Base-by-base conservation (phyloP, 2,329 filamentous ascomycete genomes). In the Fusarium irregulare region DNA sequence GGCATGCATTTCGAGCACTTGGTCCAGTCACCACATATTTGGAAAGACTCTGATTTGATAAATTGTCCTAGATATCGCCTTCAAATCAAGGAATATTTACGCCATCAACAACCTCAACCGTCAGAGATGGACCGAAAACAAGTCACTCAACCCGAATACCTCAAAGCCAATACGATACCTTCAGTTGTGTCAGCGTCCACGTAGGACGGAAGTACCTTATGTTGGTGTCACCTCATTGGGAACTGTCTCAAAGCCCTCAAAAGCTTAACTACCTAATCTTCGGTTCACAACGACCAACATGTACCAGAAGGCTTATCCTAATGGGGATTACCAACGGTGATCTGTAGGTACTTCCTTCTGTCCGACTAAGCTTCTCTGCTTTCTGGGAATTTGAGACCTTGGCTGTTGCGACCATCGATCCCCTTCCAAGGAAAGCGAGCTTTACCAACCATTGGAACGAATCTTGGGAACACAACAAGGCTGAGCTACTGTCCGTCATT, bases 201-300 rank as follows among this genome's bases (percentile, higher is more conserved):
- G 48, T 21, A 57, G 55, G 6, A 73, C 61, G 46, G 60, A 60
- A 14, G 45, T 66, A 16, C 62, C 61, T 14, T 60, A 27, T 41
- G 56, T 45, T 32, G 53, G 37, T 72, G 66, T 12, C 50, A 74
- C 59, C 55, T 69, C 9, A 42, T 69, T 45, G 67, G 51, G 60
- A 55, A 23, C 55, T 66, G n/a, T 74, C 70, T 57, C 59, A 61
- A 23, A 74, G 62, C 46, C 60, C 65, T 48, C 66, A 64, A 74
- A 49, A 71, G 71, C 68, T 20, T 50, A 32, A 45, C 20, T 21
- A 18, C 23, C 30, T 60, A 49, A 37, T n/a, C 34, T 37, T 18
- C 54, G 44, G 49, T 46, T 20, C 45, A 41, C n/a, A 53, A 21
- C 57, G 46, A 37, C n/a, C 8, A 51, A 32, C 20, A 7, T 16